Evolutionary conservation across 768 basidiomycete genomes (phyloP).

Genomic region (Rhodotorula toruloides): DNA sequence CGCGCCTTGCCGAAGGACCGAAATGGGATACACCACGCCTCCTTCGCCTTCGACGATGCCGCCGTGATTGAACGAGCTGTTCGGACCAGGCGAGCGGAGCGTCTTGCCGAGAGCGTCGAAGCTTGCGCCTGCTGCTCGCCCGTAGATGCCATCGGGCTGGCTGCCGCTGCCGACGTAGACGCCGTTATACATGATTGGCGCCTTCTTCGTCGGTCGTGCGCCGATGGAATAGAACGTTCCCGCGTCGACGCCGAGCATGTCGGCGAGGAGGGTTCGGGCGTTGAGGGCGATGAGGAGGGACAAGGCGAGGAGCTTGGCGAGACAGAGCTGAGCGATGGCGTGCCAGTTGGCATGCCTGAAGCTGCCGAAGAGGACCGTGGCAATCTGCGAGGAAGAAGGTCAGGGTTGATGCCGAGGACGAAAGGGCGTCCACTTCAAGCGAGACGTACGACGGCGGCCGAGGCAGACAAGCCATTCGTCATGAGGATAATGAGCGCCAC

Average conservation of each 20-base stretch:
- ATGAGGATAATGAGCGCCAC: slow-evolving; percentile 15
- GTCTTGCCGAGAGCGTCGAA: too few species aligned
- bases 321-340: slow-evolving; percentile 11
- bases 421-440: not conserved
- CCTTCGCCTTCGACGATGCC: too few species aligned
- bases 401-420: not conserved
- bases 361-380: slow-evolving; percentile 19
- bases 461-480: slow-evolving; percentile 12
- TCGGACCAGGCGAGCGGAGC: too few species aligned
- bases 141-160: too few species aligned
- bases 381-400: slow-evolving; percentile 4
- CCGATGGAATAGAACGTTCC: not conserved
- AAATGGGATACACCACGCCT: too few species aligned
- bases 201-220: not conserved
- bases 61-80: too few species aligned
- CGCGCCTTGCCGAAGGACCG: not conserved
- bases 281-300: slow-evolving; percentile 25
- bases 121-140: too few species aligned
- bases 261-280: slow-evolving; percentile 16
- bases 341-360: slow-evolving; percentile 13
- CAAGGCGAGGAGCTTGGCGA: slow-evolving; percentile 13
- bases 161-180: not conserved
- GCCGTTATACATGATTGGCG: not conserved
- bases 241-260: slow-evolving; percentile 17
- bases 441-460: slow-evolving; percentile 11